phyloP scores from a whole-genome alignment of 1,139 yeast species.

The Casaregolazyma suthepensis region DNA sequence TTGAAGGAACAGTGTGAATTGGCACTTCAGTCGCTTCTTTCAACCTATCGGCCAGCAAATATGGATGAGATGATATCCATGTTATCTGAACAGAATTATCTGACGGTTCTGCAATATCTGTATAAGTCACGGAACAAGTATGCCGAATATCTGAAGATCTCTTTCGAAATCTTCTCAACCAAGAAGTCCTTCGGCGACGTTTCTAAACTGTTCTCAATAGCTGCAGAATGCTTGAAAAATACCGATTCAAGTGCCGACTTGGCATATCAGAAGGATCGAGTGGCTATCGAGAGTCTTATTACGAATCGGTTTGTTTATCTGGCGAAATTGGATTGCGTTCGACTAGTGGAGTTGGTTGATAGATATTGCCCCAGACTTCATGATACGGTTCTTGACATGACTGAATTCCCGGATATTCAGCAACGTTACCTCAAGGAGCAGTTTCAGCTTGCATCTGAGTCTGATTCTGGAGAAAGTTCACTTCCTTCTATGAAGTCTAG shows the following conservation, averaged over 20 bases:
- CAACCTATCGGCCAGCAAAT: slow-evolving; percentile 54
- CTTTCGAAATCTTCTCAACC: slow-evolving; percentile 27
- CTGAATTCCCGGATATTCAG: slow-evolving; percentile 19
- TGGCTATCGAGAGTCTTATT: slow-evolving; percentile 18
- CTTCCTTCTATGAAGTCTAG: slow-evolving; percentile 23
- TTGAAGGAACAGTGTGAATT: slow-evolving; percentile 59
- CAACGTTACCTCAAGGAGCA: slow-evolving; percentile 20
- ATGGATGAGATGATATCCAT: slow-evolving; percentile 42
- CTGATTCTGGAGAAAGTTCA: slow-evolving; percentile 12
- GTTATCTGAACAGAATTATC: slow-evolving; percentile 49
- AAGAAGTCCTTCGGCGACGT: slow-evolving; percentile 12
- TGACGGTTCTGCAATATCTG: slow-evolving; percentile 51
- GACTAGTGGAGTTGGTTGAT: slow-evolving; percentile 21
- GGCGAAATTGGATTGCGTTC: slow-evolving; percentile 16
- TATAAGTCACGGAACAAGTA: slow-evolving; percentile 50
- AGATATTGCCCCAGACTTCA: slow-evolving; percentile 22
- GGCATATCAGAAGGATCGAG: slow-evolving; percentile 18
- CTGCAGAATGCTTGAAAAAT: slow-evolving; percentile 26
- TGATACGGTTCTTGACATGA: slow-evolving; percentile 21
- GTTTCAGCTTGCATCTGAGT: slow-evolving; percentile 17
- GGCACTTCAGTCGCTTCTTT: slow-evolving; percentile 61
- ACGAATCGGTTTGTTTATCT: slow-evolving; percentile 20
- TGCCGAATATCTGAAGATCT: slow-evolving; percentile 44
- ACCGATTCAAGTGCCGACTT: slow-evolving; percentile 11
- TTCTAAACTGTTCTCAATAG: slow-evolving; percentile 22